Evolutionary conservation across 2,329 filamentous ascomycete genomes (phyloP), one percentile per base, ranked within the genome.

Genomic region (Exophiala oligosperma): DNA sequence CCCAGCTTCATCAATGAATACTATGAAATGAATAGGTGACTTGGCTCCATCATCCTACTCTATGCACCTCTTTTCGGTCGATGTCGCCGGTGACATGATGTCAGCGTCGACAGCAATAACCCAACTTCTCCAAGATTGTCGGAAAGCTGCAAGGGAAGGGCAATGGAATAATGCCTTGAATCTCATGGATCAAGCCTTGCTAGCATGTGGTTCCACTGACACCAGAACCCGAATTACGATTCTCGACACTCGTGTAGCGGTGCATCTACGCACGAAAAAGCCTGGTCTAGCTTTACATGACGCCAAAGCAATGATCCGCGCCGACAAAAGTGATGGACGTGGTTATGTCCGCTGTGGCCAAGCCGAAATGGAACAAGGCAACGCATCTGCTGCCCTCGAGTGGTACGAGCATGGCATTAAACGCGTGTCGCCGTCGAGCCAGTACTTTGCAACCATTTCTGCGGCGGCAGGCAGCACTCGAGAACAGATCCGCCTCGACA

Each of bases 351-450:
- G 83, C 53, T 80, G 80, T 26, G 82, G 77, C 2, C 79, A 79
- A 56, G 68, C 76, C 4, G 72, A 79, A 26, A 62, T 73, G 9
- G 60, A 75, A 58, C 77, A 80, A 71, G 74, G 76, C 9, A 84
- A 81, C 66, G 68, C 72, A 2, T 75, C 78, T n/a, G 78, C 77
- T 24, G 84, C 84, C 4, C 65, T 83, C 11, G 76, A 79, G 9
- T 78, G 85, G 24, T 86, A 85, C 69, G 75, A 78, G 26, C 80
- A 83, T 66, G 84, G 81, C n/a, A 71, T 86, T 62, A 81, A 79
- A 60, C 76, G 73, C 47, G 73, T 85, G 21, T 72, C 76, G 8
- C 67, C 72, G n/a, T 54, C 65, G 64, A 60, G 73, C 73, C 49
- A 56, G 64, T 66, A 57, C 17, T 50, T 50, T 44, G 48, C 14